These are phyloP conservation scores for Papilionanthe hybrid DNA, from an alignment of 116 monocot genomes.

Conservation along the genomic window DNA sequence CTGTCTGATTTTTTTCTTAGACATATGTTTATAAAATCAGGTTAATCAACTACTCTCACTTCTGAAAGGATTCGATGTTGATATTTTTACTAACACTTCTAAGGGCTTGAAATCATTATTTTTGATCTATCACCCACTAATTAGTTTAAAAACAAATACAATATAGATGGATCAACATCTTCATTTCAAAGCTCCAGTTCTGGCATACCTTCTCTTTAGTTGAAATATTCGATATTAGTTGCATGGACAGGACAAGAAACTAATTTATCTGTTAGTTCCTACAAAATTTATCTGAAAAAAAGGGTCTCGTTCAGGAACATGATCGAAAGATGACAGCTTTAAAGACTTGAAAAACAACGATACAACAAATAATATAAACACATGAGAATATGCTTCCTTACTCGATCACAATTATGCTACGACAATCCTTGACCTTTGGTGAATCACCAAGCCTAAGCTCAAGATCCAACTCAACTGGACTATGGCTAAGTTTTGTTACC, in stretches of 20 bases:
- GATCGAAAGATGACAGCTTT: not conserved
- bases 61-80: too few relatives aligned
- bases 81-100: too few relatives aligned
- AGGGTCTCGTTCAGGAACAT: not conserved
- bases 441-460: slow-evolving; percentile 58
- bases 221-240: too few relatives aligned
- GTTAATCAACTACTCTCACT: too few relatives aligned
- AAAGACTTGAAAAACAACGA: not conserved
- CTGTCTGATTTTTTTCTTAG: too few relatives aligned
- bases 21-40: too few relatives aligned
- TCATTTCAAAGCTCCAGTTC: too few relatives aligned
- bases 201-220: too few relatives aligned
- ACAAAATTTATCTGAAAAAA: not conserved
- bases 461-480: slow-evolving; percentile 49
- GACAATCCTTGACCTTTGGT: slow-evolving; percentile 22
- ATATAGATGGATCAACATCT: too few relatives aligned
- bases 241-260: not conserved
- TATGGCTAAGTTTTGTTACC: slow-evolving; percentile 16
- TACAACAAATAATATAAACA: not conserved
- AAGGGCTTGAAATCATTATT: too few relatives aligned
- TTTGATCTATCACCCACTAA: too few relatives aligned
- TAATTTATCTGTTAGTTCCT: not conserved
- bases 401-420: not conserved
- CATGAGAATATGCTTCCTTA: not conserved
- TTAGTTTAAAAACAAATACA: too few relatives aligned